These are phyloP conservation scores for Leptodermis oblonga DNA, from an alignment of 257 asterid species.

Conservation along the genomic window DNA sequence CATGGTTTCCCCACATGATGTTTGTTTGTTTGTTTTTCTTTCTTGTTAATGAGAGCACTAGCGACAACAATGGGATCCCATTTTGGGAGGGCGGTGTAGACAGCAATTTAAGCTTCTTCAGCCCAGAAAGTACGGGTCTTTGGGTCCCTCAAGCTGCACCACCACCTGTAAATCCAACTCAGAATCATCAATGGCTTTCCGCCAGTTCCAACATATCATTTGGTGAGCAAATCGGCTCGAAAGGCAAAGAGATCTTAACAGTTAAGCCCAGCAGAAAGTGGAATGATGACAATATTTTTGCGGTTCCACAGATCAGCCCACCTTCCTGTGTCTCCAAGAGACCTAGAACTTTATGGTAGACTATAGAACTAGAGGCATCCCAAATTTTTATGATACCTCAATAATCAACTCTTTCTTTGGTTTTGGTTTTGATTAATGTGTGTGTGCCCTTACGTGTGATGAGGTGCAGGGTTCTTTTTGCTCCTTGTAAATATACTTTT, in stretches of 20 bases:
- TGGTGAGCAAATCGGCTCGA: slow-evolving; percentile 40
- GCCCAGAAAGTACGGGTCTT: slow-evolving; percentile 41
- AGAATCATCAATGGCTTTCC: slow-evolving; percentile 38
- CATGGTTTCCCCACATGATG: background rate
- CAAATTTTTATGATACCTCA: background rate
- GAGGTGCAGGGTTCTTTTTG: slow-evolving; percentile 3
- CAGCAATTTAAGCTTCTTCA: slow-evolving; percentile 25
- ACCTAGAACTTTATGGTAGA: slow-evolving; percentile 21
- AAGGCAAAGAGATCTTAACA: slow-evolving; percentile 31
- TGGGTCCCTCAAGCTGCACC: slow-evolving; percentile 69
- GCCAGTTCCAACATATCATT: slow-evolving; percentile 22
- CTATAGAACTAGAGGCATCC: background rate
- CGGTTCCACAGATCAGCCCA: slow-evolving; percentile 79
- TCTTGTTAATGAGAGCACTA: slow-evolving; percentile 30
- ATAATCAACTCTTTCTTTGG: background rate
- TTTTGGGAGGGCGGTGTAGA: slow-evolving; percentile 46
- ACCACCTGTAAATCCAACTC: slow-evolving; percentile 23
- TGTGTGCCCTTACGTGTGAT: background rate
- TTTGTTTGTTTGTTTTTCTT: background rate
- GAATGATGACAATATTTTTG: slow-evolving; percentile 52
- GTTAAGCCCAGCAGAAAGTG: slow-evolving; percentile 41
- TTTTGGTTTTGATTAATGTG: background rate
- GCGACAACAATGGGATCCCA: slow-evolving; percentile 42
- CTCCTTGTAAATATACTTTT: slow-evolving; percentile 18
- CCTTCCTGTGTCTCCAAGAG: slow-evolving; percentile 32